phyloP scores from a whole-genome alignment of 1,284 basidiomycete genomes.

The Irpex lacteus region DNA sequence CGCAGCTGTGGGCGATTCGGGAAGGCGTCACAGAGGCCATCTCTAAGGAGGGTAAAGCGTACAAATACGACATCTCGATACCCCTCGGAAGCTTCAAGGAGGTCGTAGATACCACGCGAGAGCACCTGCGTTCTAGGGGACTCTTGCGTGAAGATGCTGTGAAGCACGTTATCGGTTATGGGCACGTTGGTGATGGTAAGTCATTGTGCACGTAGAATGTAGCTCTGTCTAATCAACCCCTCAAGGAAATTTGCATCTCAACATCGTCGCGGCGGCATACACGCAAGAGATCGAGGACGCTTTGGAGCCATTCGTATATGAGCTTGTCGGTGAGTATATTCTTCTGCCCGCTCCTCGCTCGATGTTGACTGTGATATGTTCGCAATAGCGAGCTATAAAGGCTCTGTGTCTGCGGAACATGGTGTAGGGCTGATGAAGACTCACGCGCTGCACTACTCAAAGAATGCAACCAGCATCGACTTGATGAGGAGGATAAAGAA shows the following conservation, averaged over 20 bases:
- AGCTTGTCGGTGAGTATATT: conserved; percentile 72
- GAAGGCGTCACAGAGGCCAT: conserved; percentile 93
- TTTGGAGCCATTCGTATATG: conserved; percentile 95
- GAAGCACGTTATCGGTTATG: conserved; percentile 87
- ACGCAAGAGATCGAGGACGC: conserved; percentile 82
- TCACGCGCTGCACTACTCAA: conserved; percentile 87
- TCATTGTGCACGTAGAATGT: conserved; percentile 9
- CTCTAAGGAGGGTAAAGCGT: conserved; percentile 92
- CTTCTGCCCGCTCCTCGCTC: background rate
- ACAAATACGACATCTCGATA: conserved; percentile 97
- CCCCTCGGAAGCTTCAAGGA: conserved; percentile 89
- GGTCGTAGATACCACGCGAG: conserved; percentile 81
- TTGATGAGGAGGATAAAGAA: conserved; percentile 91
- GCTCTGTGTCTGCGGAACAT: conserved; percentile 96
- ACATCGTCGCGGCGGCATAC: conserved; percentile 87
- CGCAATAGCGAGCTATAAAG: conserved; percentile 60
- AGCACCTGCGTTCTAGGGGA: conserved; percentile 72
- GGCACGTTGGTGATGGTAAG: conserved; percentile 94
- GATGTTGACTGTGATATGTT: conserved; percentile 2
- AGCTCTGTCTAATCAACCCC: conserved; percentile 10
- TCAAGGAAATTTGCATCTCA: conserved; percentile 91
- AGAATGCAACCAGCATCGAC: conserved; percentile 75
- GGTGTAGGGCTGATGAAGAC: conserved; percentile 96
- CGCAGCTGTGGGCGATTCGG: conserved; percentile 90
- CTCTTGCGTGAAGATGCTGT: conserved; percentile 73